These are phyloP conservation scores for Coelastrella sp. DNA, from an alignment of 139 green algal genomes.

Conservation along the genomic window DNA sequence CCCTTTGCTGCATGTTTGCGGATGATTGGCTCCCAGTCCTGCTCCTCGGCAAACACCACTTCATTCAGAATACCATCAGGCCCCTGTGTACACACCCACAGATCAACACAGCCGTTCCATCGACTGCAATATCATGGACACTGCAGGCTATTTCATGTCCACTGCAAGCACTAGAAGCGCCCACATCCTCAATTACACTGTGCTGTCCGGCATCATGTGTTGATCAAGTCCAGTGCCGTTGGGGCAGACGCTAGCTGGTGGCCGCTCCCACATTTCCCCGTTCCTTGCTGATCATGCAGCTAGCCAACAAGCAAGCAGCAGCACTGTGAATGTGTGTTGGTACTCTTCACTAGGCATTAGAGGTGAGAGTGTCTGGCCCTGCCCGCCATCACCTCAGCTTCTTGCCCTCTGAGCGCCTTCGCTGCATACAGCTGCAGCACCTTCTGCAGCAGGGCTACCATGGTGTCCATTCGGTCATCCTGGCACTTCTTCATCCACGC, in stretches of 20 bases:
- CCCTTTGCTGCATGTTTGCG: constrained; percentile 38
- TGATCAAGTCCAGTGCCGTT: too few species aligned
- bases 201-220: too few species aligned
- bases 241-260: too few species aligned
- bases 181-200: too few species aligned
- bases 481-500: constrained; percentile 92
- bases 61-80: constrained; percentile 46
- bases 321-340: neutral
- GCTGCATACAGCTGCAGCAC: constrained; percentile 92
- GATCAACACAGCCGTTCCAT: neutral
- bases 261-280: too few species aligned
- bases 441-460: constrained; percentile 88
- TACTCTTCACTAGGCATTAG: too few species aligned
- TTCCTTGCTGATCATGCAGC: neutral
- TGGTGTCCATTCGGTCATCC: constrained; percentile 81
- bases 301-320: neutral
- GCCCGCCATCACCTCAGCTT: constrained; percentile 40
- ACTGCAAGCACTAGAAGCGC: too few species aligned
- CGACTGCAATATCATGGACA: neutral
- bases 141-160: too few species aligned
- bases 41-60: constrained; percentile 74
- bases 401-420: constrained; percentile 58
- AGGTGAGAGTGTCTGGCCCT: too few species aligned
- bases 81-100: neutral
- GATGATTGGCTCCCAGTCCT: constrained; percentile 70